phyloP scores from a whole-genome alignment of 805 yeast species.

The Tetrapisispora taiwanensis region DNA sequence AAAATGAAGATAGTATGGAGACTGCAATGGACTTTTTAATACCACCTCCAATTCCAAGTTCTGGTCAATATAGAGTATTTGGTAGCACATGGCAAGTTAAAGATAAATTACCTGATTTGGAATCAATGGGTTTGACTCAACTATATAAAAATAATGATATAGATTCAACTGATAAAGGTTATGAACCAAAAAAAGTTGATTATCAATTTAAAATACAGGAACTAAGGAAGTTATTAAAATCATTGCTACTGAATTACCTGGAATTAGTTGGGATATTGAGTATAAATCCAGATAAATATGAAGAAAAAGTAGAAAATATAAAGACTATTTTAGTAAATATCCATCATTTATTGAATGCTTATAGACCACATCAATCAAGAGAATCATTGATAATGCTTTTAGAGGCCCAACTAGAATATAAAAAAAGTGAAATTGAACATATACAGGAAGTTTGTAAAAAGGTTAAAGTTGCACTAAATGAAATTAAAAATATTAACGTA shows the following conservation, averaged over 20 bases:
- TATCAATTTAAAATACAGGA: conserved; percentile 52
- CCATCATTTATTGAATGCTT: conserved; percentile 84
- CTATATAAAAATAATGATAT: conserved; percentile 37
- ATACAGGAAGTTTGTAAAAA: conserved; percentile 33
- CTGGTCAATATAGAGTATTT: conserved; percentile 67
- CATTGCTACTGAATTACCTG: conserved; percentile 67
- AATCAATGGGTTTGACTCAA: conserved; percentile 69
- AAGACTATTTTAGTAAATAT: conserved; percentile 75
- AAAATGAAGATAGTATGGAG: conserved; percentile 28
- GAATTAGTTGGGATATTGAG: conserved; percentile 74
- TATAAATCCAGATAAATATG: conserved; percentile 56
- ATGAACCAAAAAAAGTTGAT: conserved; percentile 20
- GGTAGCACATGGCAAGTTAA: conserved; percentile 79
- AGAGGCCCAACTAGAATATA: conserved; percentile 58
- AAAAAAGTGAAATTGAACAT: conserved; percentile 41
- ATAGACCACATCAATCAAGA: conserved; percentile 90
- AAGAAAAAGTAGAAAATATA: conserved; percentile 63
- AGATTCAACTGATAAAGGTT: conserved; percentile 3
- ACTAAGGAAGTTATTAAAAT: conserved; percentile 68
- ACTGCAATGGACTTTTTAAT: conserved; percentile 41
- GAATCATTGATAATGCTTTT: conserved; percentile 73
- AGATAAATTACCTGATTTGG: conserved; percentile 67
- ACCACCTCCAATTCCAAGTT: conserved; percentile 58
- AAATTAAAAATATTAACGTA: conserved; percentile 10
- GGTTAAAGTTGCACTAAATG: conserved; percentile 31